Percentiles rank a stretch among this genome's conserved stretches.
Conservation (phyloP, 306 rosid species). For the Quercus mongolica region DNA sequence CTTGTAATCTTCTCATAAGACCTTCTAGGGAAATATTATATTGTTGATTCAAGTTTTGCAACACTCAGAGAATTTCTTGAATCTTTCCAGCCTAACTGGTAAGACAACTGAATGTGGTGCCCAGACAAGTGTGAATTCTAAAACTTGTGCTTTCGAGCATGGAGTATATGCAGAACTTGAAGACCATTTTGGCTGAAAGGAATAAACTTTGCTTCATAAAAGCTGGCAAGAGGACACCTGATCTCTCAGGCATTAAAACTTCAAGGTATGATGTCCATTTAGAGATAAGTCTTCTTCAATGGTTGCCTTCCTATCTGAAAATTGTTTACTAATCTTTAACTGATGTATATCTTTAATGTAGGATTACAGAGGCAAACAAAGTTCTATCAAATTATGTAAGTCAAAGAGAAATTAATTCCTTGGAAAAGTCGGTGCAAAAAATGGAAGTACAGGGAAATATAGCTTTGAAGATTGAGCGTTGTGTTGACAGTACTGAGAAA, state of each 20-base stretch:
- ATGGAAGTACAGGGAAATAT: conserved; percentile 25
- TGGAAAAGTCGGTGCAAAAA: conserved; percentile 25
- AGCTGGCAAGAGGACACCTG: conserved; percentile 38
- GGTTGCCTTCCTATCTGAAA: background rate
- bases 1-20: conserved; percentile 1
- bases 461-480: conserved; percentile 34
- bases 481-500: conserved; percentile 36
- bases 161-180: conserved; percentile 38
- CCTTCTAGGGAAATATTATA: conserved; percentile 12
- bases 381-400: conserved; percentile 29
- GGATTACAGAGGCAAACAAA: conserved; percentile 38
- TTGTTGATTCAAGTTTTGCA: conserved; percentile 11
- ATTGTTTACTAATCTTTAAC: conserved; percentile 12
- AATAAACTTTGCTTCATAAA: conserved; percentile 40
- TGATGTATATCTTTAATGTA: conserved; percentile 22
- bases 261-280: conserved; percentile 40
- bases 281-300: conserved; percentile 6
- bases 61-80: conserved; percentile 15
- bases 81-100: conserved; percentile 38
- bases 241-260: conserved; percentile 43
- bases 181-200: conserved; percentile 39
- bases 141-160: conserved; percentile 27
- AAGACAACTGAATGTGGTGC: conserved; percentile 29
- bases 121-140: conserved; percentile 35
- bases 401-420: conserved; percentile 35